phyloP scores from a whole-genome alignment of 1,284 basidiomycete species.

The Lignosus rhinocerotis region DNA sequence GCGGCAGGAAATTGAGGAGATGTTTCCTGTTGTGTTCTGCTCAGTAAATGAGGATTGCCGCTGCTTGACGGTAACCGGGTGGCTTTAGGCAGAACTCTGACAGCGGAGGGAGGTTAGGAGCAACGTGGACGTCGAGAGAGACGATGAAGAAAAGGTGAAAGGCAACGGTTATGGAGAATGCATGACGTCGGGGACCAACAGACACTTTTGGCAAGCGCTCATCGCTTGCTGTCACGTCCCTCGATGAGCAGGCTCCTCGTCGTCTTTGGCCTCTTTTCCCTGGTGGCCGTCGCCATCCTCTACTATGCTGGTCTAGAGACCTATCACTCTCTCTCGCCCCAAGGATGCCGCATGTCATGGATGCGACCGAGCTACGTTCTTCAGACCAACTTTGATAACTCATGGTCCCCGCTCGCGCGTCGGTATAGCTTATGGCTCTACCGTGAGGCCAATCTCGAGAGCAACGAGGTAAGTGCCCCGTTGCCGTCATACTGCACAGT shows the following conservation, averaged over 20 bases:
- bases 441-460: slow-evolving; percentile 86
- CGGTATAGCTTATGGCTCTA: slow-evolving; percentile 91
- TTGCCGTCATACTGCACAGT: slow-evolving; percentile 9
- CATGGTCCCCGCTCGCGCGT: slow-evolving; percentile 67
- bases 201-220: slow-evolving; percentile 11
- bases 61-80: no score
- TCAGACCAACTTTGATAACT: slow-evolving; percentile 58
- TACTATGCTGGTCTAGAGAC: slow-evolving; percentile 31
- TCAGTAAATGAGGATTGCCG: background rate
- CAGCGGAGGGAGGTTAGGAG: background rate
- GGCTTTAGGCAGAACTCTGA: no score
- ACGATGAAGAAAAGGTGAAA: slow-evolving; percentile 8
- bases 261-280: slow-evolving; percentile 23
- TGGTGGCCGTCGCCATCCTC: slow-evolving; percentile 25
- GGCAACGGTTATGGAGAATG: slow-evolving; percentile 11
- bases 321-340: slow-evolving; percentile 44
- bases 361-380: slow-evolving; percentile 93
- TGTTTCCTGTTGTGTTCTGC: background rate
- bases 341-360: slow-evolving; percentile 96
- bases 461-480: slow-evolving; percentile 49
- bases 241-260: slow-evolving; percentile 24
- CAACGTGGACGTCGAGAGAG: background rate
- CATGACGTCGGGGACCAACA: slow-evolving; percentile 22
- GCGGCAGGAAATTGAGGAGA: background rate
- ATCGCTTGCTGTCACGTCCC: slow-evolving; percentile 14